Conservation (phyloP, 116 monocot species). For the Papilionanthe hybrid region DNA sequence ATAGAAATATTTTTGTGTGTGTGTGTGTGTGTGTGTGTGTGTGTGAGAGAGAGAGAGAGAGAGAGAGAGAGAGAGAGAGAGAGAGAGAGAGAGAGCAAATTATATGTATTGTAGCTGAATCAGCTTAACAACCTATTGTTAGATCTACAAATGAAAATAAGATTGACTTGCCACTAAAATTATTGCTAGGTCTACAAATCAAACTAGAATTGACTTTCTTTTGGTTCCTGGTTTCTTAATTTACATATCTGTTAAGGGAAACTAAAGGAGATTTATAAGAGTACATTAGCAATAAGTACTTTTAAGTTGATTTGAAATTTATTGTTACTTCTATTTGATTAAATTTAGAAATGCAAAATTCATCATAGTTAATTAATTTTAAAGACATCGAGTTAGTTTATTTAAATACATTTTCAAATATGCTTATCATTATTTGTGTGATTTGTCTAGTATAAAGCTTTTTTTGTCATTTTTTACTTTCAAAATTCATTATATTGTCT, state of each 20-base stretch:
- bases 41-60: too few relatives aligned
- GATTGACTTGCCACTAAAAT: neutral
- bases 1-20: neutral
- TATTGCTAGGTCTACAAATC: neutral
- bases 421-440: too few relatives aligned
- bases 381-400: too few relatives aligned
- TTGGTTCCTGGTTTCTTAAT: neutral
- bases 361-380: too few relatives aligned
- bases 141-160: neutral
- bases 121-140: neutral
- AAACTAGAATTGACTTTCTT: neutral
- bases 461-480: too few relatives aligned
- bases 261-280: neutral
- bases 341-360: neutral
- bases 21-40: too few relatives aligned
- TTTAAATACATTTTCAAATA: too few relatives aligned
- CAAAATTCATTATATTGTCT: too few relatives aligned
- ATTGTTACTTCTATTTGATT: neutral
- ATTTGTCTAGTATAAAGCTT: too few relatives aligned
- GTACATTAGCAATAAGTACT: neutral
- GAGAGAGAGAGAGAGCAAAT: neutral
- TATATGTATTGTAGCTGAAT: neutral
- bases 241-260: neutral
- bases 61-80: too few relatives aligned
- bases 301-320: neutral